Evolutionary conservation across 179 eudicot genomes (phyloP).

Genomic region (Silene coronaria): DNA sequence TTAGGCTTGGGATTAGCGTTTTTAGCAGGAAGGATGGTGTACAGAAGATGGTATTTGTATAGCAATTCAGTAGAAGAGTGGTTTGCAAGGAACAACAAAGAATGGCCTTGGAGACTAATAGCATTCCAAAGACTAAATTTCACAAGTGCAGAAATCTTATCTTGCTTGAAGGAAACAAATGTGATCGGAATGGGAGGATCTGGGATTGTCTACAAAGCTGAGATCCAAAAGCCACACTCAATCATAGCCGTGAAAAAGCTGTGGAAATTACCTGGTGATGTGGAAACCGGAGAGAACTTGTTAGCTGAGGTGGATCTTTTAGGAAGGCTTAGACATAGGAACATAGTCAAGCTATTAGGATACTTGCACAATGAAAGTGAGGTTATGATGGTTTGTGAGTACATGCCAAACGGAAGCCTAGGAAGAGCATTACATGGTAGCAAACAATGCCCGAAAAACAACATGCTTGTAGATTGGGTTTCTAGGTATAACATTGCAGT

Average conservation of each 20-base stretch:
- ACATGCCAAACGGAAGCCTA: conserved; percentile 71
- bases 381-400: conserved; percentile 74
- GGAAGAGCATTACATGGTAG: conserved; percentile 69
- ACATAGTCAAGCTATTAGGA: conserved; percentile 68
- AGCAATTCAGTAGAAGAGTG: conserved; percentile 45
- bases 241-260: conserved; percentile 75
- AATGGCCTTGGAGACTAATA: conserved; percentile 88
- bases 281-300: conserved; percentile 47
- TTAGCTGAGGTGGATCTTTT: conserved; percentile 63
- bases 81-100: conserved; percentile 41
- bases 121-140: conserved; percentile 82
- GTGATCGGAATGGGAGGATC: conserved; percentile 74
- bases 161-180: conserved; percentile 63
- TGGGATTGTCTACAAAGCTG: conserved; percentile 79
- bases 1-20: conserved; percentile 33
- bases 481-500: conserved; percentile 70
- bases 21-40: conserved; percentile 37
- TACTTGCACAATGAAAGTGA: conserved; percentile 70
- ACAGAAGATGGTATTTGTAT: conserved; percentile 60
- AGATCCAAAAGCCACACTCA: conserved; percentile 44
- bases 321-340: conserved; percentile 75
- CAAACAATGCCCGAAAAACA: conserved; percentile 33
- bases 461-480: conserved; percentile 76
- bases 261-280: conserved; percentile 48
- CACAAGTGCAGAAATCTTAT: conserved; percentile 58